A percentile compares a stretch with the other conserved stretches of the same genome.
phyloP scores from a whole-genome alignment of 78 protist species.

The Planoprotostelium fungivorum region DNA sequence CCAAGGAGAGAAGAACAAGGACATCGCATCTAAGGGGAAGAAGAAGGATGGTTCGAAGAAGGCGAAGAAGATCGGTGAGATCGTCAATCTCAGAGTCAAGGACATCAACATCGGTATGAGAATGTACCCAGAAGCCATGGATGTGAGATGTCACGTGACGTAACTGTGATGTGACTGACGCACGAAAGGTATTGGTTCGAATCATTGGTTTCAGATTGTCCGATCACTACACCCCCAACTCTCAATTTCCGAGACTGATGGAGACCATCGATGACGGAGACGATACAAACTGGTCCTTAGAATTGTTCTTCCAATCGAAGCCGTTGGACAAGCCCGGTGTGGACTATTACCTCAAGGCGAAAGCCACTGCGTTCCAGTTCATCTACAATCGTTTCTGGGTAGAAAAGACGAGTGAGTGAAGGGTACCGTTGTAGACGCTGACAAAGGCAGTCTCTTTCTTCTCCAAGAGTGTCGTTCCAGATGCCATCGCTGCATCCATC shows the following conservation, averaged over 20 bases:
- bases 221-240: neutral
- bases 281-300: neutral
- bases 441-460: neutral
- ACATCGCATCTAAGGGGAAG: too few relatives aligned
- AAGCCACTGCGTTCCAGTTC: neutral
- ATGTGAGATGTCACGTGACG: too few relatives aligned
- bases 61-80: neutral
- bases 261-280: neutral
- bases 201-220: neutral
- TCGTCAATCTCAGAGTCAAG: neutral
- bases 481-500: neutral
- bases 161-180: too few relatives aligned
- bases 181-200: neutral
- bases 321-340: neutral
- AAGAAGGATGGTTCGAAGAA: too few relatives aligned
- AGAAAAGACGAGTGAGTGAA: neutral
- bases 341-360: neutral
- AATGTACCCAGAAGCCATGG: neutral
- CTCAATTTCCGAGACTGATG: neutral
- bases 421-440: neutral
- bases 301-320: neutral
- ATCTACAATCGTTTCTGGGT: neutral
- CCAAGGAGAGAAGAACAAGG: neutral
- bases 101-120: neutral
- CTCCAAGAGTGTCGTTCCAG: neutral